A percentile compares a stretch with the other conserved stretches of the same genome.
Conservation (phyloP, 1,284 basidiomycete species). For the Sporisorium exsertum region DNA sequence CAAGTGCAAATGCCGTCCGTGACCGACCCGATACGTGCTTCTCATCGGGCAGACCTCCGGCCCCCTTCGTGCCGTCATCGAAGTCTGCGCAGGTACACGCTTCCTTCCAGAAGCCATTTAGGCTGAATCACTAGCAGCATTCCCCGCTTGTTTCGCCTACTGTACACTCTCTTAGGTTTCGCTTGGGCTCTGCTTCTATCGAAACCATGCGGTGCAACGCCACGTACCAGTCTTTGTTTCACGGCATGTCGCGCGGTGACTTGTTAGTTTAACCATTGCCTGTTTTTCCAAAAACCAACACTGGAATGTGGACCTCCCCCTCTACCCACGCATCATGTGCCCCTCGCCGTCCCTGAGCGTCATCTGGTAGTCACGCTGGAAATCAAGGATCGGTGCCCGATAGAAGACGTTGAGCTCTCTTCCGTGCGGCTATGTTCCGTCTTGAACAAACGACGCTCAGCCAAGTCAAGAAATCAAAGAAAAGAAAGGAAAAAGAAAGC, state of each 20-base stretch:
- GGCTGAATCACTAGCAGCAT: neutral
- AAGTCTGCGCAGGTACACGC: conserved; percentile 5
- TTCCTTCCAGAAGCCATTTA: neutral
- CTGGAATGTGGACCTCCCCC: neutral
- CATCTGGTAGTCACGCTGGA: neutral
- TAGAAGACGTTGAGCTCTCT: neutral
- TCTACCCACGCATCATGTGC: neutral
- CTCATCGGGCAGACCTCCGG: neutral
- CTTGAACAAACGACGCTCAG: too few species aligned
- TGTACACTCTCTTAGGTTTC: neutral
- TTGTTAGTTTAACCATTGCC: neutral
- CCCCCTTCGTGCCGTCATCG: neutral
- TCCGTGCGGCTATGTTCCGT: neutral
- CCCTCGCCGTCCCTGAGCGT: neutral
- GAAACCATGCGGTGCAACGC: neutral
- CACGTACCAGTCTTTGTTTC: conserved; percentile 1
- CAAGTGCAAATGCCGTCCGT: too few species aligned
- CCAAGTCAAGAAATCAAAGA: too few species aligned
- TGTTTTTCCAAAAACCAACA: neutral
- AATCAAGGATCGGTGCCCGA: neutral
- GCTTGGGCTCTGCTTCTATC: neutral
- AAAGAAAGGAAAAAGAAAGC: neutral
- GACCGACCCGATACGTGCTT: neutral
- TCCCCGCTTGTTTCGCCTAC: neutral
- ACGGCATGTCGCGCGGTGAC: neutral